Evolutionary conservation across 2,329 filamentous ascomycete genomes (phyloP).

Genomic region (Diplodia sapinea): DNA sequence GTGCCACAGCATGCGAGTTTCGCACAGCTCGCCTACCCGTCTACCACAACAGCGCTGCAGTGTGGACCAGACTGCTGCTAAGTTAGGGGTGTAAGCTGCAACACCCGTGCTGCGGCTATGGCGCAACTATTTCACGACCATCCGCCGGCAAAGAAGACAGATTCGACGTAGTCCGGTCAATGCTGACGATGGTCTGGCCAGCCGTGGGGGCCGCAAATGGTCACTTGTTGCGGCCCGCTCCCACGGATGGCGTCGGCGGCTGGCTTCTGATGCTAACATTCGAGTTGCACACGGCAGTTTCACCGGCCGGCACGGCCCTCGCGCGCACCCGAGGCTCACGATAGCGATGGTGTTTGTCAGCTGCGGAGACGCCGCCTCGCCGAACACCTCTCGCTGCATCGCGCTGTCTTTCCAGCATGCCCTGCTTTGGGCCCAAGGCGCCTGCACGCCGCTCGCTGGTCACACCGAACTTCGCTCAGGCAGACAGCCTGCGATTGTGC

Average conservation of each 20-base stretch:
- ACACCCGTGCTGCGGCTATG: conserved; percentile 17
- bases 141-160: neutral
- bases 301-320: conserved; percentile 7
- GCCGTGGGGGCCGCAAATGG: conserved; percentile 12
- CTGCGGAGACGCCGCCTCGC: conserved; percentile 17
- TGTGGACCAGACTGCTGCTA: conserved; percentile 12
- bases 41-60: neutral
- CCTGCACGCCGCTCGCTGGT: conserved; percentile 2
- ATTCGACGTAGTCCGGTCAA: neutral
- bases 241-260: conserved; percentile 19
- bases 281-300: neutral
- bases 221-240: conserved; percentile 3
- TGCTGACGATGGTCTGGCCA: conserved; percentile 9
- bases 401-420: conserved; percentile 2
- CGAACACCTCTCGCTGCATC: neutral
- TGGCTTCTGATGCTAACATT: conserved; percentile 11
- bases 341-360: conserved; percentile 16
- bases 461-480: conserved; percentile 20
- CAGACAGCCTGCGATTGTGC: conserved; percentile 2
- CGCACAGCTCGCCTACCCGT: neutral
- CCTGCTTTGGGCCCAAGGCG: conserved; percentile 12
- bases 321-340: neutral
- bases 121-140: conserved; percentile 21
- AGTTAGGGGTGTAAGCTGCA: conserved; percentile 19
- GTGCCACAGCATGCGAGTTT: neutral